Percentiles rank a stretch among this genome's conserved stretches.
These are phyloP conservation scores for Taiwanofungus camphoratus DNA, from an alignment of 1,284 basidiomycete genomes.

Conservation along the genomic window DNA sequence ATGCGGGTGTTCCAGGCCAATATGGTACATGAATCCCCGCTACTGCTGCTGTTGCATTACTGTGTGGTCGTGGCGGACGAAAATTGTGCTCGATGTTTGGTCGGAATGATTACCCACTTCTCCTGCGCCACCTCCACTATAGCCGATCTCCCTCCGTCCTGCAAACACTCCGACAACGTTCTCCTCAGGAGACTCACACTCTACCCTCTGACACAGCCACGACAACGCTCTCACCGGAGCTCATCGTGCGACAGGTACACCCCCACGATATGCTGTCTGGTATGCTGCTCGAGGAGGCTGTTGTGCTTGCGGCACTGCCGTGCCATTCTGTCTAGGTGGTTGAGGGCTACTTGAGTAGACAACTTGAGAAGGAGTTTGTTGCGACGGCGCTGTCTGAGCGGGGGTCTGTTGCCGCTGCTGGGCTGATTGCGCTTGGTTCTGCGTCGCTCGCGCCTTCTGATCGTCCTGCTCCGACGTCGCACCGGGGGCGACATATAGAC, in stretches of 20 bases:
- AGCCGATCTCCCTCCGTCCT: conserved; percentile 6
- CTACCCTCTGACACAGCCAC: background rate
- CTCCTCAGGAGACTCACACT: conserved; percentile 1
- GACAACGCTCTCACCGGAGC: background rate
- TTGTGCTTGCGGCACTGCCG: conserved; percentile 19
- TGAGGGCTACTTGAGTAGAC: conserved; percentile 28
- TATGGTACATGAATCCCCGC: conserved; percentile 22
- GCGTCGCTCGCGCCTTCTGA: conserved; percentile 17
- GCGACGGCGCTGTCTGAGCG: conserved; percentile 11
- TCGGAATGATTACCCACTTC: conserved; percentile 10
- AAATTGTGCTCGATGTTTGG: conserved; percentile 12
- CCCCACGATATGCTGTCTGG: conserved; percentile 24
- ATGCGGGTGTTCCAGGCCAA: conserved; percentile 14
- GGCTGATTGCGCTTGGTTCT: conserved; percentile 14
- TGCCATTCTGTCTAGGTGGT: conserved; percentile 23
- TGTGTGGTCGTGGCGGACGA: conserved; percentile 11
- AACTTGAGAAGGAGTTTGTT: conserved; percentile 19
- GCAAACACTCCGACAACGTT: background rate
- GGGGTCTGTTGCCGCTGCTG: conserved; percentile 8
- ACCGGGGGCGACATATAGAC: conserved; percentile 83
- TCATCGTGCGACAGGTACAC: conserved; percentile 31
- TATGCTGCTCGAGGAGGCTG: conserved; percentile 13
- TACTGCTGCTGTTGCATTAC: too few species aligned
- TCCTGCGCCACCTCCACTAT: conserved; percentile 11
- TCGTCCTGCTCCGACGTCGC: conserved; percentile 41